Percentiles rank a stretch among this genome's conserved stretches.
phyloP scores from a whole-genome alignment of 2,329 filamentous ascomycete species.

The Colletotrichum plurivorum region DNA sequence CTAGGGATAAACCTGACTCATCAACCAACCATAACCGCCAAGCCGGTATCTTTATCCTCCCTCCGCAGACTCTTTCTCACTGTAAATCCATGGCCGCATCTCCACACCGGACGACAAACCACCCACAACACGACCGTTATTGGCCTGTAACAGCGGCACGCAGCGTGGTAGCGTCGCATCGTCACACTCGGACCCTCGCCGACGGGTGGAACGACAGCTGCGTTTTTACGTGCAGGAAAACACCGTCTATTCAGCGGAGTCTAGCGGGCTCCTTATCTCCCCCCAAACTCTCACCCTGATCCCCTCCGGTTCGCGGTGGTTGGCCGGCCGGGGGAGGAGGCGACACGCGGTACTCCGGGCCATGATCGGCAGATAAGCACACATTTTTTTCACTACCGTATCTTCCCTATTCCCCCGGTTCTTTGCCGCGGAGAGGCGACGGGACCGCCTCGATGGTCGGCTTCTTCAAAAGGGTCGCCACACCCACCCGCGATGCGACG shows the following conservation, averaged over 20 bases:
- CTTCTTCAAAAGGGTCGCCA: slow-evolving; percentile 30
- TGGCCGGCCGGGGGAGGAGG: slow-evolving; percentile 1
- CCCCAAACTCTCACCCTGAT: too few species aligned
- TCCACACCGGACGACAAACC: not conserved
- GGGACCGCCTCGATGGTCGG: slow-evolving; percentile 1
- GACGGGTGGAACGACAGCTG: slow-evolving; percentile 19
- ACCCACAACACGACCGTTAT: not conserved
- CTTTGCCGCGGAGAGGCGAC: slow-evolving; percentile 27
- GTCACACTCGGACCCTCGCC: slow-evolving; percentile 26
- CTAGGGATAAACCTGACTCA: not conserved
- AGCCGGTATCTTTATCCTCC: not conserved
- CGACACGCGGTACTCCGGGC: slow-evolving; percentile 18
- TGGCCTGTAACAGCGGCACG: not conserved
- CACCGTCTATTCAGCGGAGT: slow-evolving; percentile 34
- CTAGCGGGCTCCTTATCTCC: slow-evolving; percentile 36
- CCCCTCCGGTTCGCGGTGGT: slow-evolving; percentile 10
- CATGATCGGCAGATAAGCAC: slow-evolving; percentile 33
- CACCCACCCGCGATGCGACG: slow-evolving; percentile 6
- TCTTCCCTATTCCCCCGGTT: not conserved
- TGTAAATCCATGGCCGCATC: too few species aligned
- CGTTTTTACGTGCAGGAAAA: not conserved
- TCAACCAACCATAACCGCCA: not conserved
- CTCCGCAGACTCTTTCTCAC: too few species aligned
- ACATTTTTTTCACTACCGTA: not conserved
- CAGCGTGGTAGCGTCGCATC: slow-evolving; percentile 22